Conservation (phyloP, 2,329 filamentous ascomycete genomes). For the Monilinia polystroma region DNA sequence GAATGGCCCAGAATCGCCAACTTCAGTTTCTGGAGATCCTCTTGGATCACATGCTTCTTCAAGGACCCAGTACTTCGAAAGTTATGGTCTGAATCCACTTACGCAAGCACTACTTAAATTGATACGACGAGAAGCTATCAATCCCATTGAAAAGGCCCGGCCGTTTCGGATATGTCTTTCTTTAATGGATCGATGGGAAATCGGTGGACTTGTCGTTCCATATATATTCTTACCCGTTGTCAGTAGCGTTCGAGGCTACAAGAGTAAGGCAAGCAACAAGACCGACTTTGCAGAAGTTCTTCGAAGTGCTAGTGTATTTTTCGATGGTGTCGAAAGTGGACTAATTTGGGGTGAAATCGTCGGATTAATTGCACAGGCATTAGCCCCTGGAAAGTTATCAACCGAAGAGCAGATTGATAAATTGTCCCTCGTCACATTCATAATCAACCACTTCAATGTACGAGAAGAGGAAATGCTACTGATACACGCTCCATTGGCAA, state of each 20-base stretch:
- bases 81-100: constrained; percentile 72
- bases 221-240: constrained; percentile 86
- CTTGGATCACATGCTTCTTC: constrained; percentile 44
- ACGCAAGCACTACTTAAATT: constrained; percentile 73
- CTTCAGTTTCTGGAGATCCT: constrained; percentile 34
- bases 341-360: constrained; percentile 87
- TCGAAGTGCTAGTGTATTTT: constrained; percentile 91
- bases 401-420: constrained; percentile 54
- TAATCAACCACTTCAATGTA: constrained; percentile 85
- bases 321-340: constrained; percentile 93
- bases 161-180: constrained; percentile 92
- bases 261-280: constrained; percentile 61
- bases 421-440: constrained; percentile 74
- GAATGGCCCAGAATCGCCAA: constrained; percentile 47
- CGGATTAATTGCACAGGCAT: constrained; percentile 61
- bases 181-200: constrained; percentile 97
- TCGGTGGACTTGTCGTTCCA: constrained; percentile 84
- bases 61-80: constrained; percentile 78
- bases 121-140: constrained; percentile 57
- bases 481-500: constrained; percentile 75
- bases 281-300: constrained; percentile 81
- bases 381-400: constrained; percentile 48
- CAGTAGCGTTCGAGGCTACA: constrained; percentile 74
- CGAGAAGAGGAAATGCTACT: constrained; percentile 94
- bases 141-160: constrained; percentile 68